Evolutionary conservation across 257 asterid genomes (phyloP).

Genomic region (Salvia splendens): DNA sequence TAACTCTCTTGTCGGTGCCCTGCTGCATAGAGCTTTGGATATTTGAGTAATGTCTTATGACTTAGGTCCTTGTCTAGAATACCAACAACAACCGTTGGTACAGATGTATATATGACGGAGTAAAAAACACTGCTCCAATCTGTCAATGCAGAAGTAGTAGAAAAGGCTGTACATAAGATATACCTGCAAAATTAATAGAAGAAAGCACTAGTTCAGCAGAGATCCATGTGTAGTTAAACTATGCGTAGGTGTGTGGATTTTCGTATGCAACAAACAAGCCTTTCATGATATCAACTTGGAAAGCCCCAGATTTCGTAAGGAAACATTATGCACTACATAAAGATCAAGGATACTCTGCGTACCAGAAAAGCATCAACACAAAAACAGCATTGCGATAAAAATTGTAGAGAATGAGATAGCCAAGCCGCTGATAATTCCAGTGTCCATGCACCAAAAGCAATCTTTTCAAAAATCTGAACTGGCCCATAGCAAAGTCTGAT

Average conservation of each 20-base stretch:
- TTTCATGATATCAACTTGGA: constrained; percentile 8
- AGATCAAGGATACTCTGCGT: constrained; percentile 29
- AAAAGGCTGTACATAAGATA: constrained; percentile 82
- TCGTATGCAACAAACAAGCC: constrained; percentile 16
- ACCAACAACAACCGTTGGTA: constrained; percentile 93
- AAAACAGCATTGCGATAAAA: constrained; percentile 98
- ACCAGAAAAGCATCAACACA: constrained; percentile 99
- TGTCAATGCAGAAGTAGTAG: constrained; percentile 92
- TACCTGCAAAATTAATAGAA: constrained; percentile 56
- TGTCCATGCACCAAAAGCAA: constrained; percentile 97
- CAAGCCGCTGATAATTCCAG: constrained; percentile 96
- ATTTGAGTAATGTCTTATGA: constrained; percentile 72
- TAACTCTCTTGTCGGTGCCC: constrained; percentile 95
- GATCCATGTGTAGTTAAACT: not conserved
- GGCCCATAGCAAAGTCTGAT: constrained; percentile 99
- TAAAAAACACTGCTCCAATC: constrained; percentile 97
- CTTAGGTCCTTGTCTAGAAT: constrained; percentile 93
- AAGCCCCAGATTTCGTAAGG: constrained; percentile 10
- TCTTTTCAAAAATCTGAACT: constrained; percentile 82
- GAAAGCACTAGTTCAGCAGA: constrained; percentile 20
- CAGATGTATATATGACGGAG: constrained; percentile 86
- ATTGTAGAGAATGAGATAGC: constrained; percentile 88
- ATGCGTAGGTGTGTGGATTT: not conserved
- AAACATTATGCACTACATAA: constrained; percentile 20
- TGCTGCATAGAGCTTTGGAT: constrained; percentile 92